Base-by-base conservation (phyloP, 805 yeast species). In the Pichia rugopelliculosa region DNA sequence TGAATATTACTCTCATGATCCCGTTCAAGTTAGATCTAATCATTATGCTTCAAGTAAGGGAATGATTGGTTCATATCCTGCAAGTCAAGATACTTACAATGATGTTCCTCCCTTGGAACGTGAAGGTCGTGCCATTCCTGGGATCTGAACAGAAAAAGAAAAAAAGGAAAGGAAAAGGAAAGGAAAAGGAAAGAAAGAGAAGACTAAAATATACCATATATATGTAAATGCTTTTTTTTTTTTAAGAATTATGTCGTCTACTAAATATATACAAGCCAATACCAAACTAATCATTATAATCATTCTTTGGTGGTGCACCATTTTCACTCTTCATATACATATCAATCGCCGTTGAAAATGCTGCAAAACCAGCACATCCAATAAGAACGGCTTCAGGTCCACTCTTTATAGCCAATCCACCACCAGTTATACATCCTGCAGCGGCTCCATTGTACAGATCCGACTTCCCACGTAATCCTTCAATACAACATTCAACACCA, bases 291-390 rank as follows among this genome's bases (percentile, higher is more conserved):
- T 74, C 75, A 59, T 89, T 95, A 66, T 89, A 93, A 68, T 93
- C 98, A 60, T 86, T 83, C 41, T 73, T 62, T 18, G 98, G 97
- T 22, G 98, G 97, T 42, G 77, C 76, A 4, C 82, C 81, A 61
- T 82, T 76, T 56, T 89, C 97, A 57, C 86, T 80, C 56, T 90
- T 77, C 84, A 90, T 75, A 59, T 90, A 90, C 55, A 85, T 63
- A 62, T 90, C 96, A 50, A 90, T 79, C 7, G 95, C 96, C 4
- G 88, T 82, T 47, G 95, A 84, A 65, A 93, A 93, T 8, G 93
- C 96, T 3, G 98, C 97, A 70, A 93, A 93, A 9, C 97, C 99
- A 24, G 95, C 96, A 73, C 98, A 93, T 1, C 99, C 99, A 49
- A 90, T 64, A 23, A 81, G 58, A 0, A 96, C 93, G 25, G 96